A percentile compares a stretch with the other conserved stretches of the same genome.
phyloP scores from a whole-genome alignment of 441 rosid genomes.

The Populus trichocarpa region DNA sequence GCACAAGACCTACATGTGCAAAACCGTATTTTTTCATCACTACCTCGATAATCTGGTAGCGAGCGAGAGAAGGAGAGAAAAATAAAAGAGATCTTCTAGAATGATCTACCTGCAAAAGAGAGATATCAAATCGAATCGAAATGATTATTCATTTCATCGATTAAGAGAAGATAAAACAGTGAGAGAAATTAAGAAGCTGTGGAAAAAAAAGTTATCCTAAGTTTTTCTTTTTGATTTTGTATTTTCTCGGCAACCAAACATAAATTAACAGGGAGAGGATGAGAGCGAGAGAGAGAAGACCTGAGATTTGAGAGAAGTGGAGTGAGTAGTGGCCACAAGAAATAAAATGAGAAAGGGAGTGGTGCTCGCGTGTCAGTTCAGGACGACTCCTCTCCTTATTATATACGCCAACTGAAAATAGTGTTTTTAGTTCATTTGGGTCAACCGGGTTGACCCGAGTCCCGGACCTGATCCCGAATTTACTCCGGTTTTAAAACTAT shows the following conservation, averaged over 20 bases:
- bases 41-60: background rate
- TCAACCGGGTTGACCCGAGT: too few species aligned
- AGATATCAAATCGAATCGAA: background rate
- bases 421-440: too few species aligned
- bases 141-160: background rate
- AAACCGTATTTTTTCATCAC: background rate
- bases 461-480: too few species aligned
- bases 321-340: background rate
- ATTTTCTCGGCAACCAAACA: constrained; percentile 3
- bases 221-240: background rate
- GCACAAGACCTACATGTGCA: background rate
- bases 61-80: background rate
- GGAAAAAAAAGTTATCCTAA: background rate
- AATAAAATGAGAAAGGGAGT: background rate
- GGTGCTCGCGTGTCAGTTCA: background rate
- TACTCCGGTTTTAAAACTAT: too few species aligned
- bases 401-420: background rate
- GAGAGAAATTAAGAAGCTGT: background rate
- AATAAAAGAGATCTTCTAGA: background rate
- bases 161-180: background rate
- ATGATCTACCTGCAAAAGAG: constrained; percentile 4
- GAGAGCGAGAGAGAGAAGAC: background rate
- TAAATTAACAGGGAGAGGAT: background rate
- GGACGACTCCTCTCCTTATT: background rate
- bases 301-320: background rate